Evolutionary conservation across 1,284 basidiomycete genomes (phyloP).

Genomic region (Moesziomyces sp.): DNA sequence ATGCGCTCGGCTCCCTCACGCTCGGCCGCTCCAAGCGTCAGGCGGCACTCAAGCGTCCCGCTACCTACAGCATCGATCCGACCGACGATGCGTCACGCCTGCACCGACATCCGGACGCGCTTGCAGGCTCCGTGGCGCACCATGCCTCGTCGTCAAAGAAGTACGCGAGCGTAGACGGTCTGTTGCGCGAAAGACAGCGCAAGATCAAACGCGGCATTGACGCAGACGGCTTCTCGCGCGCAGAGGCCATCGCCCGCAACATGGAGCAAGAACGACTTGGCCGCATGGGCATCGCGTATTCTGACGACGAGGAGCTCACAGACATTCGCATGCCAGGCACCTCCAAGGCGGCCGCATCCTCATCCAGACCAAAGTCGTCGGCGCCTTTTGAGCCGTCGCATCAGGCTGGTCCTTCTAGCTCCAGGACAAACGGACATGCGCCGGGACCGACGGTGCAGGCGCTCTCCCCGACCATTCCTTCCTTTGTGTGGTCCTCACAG

Average conservation of each 20-base stretch:
- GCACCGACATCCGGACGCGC: constrained; percentile 18
- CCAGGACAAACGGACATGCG: constrained; percentile 1
- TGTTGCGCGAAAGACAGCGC: constrained; percentile 27
- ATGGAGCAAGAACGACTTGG: constrained; percentile 41
- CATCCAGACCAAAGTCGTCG: not conserved
- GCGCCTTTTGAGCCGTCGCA: too few relatives aligned
- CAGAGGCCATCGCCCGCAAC: constrained; percentile 33
- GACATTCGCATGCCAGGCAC: not conserved
- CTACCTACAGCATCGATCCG: constrained; percentile 40
- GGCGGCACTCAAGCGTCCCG: constrained; percentile 34
- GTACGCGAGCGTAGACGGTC: constrained; percentile 6
- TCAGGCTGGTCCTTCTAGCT: not conserved
- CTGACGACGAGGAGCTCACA: not conserved
- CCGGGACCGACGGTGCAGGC: constrained; percentile 23
- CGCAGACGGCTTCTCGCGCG: constrained; percentile 34
- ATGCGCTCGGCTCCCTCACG: constrained; percentile 26
- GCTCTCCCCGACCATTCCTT: constrained; percentile 41
- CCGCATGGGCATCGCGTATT: constrained; percentile 24
- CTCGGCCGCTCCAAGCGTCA: constrained; percentile 24
- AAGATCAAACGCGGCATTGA: constrained; percentile 27
- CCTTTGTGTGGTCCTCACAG: constrained; percentile 41
- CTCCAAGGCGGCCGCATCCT: not conserved
- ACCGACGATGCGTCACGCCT: constrained; percentile 28
- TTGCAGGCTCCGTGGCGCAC: constrained; percentile 6
- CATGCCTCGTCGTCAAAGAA: constrained; percentile 6